Conservation (phyloP, 768 basidiomycete species). For the Macrolepiota fuliginosa region DNA sequence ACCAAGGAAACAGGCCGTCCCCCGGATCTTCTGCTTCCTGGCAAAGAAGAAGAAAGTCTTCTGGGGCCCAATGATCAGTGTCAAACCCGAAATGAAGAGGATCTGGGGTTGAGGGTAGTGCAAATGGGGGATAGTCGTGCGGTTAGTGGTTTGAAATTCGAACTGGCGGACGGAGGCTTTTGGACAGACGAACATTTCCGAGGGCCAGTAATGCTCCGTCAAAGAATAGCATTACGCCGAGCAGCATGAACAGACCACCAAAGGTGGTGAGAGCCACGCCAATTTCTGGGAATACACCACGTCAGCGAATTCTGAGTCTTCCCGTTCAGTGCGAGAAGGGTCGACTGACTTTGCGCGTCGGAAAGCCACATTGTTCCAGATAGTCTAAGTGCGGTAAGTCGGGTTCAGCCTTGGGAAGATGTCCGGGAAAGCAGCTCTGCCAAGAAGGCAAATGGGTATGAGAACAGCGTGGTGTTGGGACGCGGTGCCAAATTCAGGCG, state of each 20-base stretch:
- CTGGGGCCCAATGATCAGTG: slow-evolving; percentile 93
- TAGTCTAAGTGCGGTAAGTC: not conserved
- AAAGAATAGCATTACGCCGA: slow-evolving; percentile 95
- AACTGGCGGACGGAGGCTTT: not conserved
- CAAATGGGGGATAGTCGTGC: not conserved
- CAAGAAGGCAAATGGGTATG: not conserved
- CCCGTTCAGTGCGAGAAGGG: not conserved
- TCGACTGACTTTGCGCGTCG: slow-evolving; percentile 58
- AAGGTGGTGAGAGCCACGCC: slow-evolving; percentile 96
- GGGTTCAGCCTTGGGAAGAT: not conserved
- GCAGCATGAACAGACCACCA: slow-evolving; percentile 92
- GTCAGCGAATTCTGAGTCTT: slow-evolving; percentile 5
- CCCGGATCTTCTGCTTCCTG: slow-evolving; percentile 90
- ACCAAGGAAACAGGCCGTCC: slow-evolving; percentile 83
- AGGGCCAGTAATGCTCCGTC: slow-evolving; percentile 94
- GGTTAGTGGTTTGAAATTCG: not conserved
- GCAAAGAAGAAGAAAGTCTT: slow-evolving; percentile 99
- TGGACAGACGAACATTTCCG: slow-evolving; percentile 69
- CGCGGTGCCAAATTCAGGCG: not conserved
- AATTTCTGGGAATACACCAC: slow-evolving; percentile 58
- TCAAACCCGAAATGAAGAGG: slow-evolving; percentile 91
- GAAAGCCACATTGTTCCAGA: slow-evolving; percentile 55
- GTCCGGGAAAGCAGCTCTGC: not conserved
- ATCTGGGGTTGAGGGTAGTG: slow-evolving; percentile 48
- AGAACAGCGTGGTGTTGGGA: not conserved